Percentiles rank a stretch among this genome's conserved stretches.
Evolutionary conservation across 805 yeast species (phyloP).

Genomic region (Candida patagonica): DNA sequence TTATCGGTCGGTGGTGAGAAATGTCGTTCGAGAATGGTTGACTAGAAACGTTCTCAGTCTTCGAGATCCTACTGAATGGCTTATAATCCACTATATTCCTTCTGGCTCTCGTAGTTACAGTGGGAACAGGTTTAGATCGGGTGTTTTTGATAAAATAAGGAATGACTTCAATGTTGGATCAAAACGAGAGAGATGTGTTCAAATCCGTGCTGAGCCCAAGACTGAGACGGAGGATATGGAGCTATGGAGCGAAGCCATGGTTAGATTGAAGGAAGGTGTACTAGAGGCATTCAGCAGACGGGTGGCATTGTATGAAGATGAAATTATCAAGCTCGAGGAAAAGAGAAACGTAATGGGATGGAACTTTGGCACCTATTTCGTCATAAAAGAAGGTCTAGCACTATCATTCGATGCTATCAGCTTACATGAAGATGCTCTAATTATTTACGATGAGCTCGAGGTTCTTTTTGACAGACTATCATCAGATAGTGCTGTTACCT

Average conservation of each 20-base stretch:
- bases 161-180: conserved; percentile 38
- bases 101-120: conserved; percentile 25
- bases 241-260: conserved; percentile 39
- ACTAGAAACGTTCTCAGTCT: conserved; percentile 31
- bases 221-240: conserved; percentile 27
- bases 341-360: conserved; percentile 32
- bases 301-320: conserved; percentile 33
- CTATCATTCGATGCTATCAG: conserved; percentile 45
- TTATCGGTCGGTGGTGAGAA: conserved; percentile 72
- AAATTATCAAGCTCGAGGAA: conserved; percentile 31
- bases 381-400: conserved; percentile 43
- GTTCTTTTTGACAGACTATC: conserved; percentile 21
- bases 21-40: conserved; percentile 76
- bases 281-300: conserved; percentile 46
- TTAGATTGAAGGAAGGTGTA: conserved; percentile 40
- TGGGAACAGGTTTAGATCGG: conserved; percentile 35
- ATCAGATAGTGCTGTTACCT: conserved; percentile 22
- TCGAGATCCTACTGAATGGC: conserved; percentile 48
- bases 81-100: conserved; percentile 45
- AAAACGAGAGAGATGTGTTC: conserved; percentile 29
- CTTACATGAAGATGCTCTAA: conserved; percentile 51
- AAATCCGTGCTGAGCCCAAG: conserved; percentile 18
- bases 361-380: conserved; percentile 37
- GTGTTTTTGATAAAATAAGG: conserved; percentile 45
- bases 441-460: conserved; percentile 40